Evolutionary conservation across 495 filamentous ascomycete species (phyloP).

Genomic region (Neurospora pannonica): DNA sequence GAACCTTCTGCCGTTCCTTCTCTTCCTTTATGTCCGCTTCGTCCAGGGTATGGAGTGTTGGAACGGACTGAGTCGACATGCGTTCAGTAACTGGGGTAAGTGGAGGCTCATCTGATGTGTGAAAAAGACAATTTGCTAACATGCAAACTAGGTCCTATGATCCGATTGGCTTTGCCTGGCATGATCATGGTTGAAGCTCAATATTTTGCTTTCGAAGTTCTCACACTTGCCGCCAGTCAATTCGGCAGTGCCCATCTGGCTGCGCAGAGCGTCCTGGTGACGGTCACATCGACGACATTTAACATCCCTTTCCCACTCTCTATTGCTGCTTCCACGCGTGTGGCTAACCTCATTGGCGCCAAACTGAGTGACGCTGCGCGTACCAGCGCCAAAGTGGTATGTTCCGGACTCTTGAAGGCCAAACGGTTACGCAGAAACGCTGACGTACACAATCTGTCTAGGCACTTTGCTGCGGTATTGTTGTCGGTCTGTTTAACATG

Average conservation of each 20-base stretch:
- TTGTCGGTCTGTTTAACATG: constrained; percentile 66
- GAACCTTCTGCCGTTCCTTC: constrained; percentile 64
- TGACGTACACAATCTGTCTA: not conserved
- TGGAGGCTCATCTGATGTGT: not conserved
- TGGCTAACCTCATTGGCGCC: constrained; percentile 52
- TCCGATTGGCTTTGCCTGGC: constrained; percentile 68
- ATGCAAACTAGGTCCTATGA: constrained; percentile 47
- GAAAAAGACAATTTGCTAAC: not conserved
- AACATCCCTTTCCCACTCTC: constrained; percentile 47
- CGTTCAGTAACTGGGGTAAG: constrained; percentile 67
- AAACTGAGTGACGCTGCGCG: constrained; percentile 54
- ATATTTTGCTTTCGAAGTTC: constrained; percentile 63
- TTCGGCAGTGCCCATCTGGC: constrained; percentile 55
- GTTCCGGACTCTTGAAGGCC: not conserved
- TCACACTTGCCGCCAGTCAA: constrained; percentile 58
- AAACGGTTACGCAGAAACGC: not conserved
- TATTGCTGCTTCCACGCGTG: constrained; percentile 44
- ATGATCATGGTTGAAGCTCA: constrained; percentile 82
- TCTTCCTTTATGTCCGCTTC: constrained; percentile 69
- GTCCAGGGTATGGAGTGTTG: constrained; percentile 73
- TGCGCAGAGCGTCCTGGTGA: constrained; percentile 41
- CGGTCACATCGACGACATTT: constrained; percentile 39
- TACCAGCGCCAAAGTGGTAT: constrained; percentile 49
- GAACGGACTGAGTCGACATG: constrained; percentile 64
- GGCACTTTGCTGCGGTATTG: constrained; percentile 17